Conservation (phyloP, 2,329 filamentous ascomycete genomes). For the Colletotrichum musicola region DNA sequence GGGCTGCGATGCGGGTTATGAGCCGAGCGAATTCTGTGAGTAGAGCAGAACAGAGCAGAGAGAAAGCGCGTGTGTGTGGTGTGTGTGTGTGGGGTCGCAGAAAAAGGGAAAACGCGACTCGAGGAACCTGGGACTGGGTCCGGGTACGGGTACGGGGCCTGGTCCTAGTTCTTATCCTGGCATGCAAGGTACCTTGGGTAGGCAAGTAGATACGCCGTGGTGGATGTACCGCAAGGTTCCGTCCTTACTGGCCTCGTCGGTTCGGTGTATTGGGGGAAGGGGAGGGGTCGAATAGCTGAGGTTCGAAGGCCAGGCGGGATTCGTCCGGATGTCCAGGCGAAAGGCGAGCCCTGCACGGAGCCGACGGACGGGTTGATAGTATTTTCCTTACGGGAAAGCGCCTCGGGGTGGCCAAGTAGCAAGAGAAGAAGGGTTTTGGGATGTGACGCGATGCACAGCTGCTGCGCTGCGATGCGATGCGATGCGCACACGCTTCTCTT, state of each 20-base stretch:
- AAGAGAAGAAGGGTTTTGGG: too few relatives aligned
- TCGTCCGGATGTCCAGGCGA: conserved; percentile 4
- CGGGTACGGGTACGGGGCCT: neutral
- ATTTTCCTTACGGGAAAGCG: too few relatives aligned
- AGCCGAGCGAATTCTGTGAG: conserved; percentile 27
- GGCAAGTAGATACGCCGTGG: too few relatives aligned
- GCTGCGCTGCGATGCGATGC: too few relatives aligned
- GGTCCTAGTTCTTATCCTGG: conserved; percentile 1
- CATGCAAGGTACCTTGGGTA: too few relatives aligned
- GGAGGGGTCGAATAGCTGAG: neutral
- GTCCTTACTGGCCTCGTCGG: neutral
- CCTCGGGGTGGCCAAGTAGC: too few relatives aligned
- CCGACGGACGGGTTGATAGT: conserved; percentile 34
- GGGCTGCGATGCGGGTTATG: conserved; percentile 29
- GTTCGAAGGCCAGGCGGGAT: neutral
- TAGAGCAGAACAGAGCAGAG: too few relatives aligned
- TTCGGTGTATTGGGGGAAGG: neutral
- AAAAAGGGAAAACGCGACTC: conserved; percentile 38
- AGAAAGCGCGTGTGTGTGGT: conserved; percentile 2
- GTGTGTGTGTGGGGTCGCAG: conserved; percentile 22
- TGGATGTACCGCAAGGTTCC: too few relatives aligned
- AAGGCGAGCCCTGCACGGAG: conserved; percentile 18
- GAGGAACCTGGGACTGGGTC: conserved; percentile 23
- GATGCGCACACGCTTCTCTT: too few relatives aligned
- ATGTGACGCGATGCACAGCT: too few relatives aligned